Conservation (phyloP, 805 yeast species). For the Yamadazyma insecticola region DNA sequence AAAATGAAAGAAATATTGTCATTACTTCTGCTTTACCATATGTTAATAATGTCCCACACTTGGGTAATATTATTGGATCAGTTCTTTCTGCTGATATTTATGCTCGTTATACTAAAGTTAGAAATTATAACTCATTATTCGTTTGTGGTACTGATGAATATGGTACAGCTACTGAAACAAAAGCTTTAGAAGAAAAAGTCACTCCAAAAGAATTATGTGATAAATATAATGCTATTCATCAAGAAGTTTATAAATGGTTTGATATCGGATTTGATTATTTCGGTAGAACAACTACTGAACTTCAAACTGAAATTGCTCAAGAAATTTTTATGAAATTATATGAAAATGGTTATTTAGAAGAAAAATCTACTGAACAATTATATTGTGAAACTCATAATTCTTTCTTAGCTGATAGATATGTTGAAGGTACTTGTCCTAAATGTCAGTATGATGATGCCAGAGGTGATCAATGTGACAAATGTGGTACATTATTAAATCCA, state of each 20-base stretch:
- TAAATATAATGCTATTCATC: conserved; percentile 82
- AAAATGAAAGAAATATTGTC: conserved; percentile 71
- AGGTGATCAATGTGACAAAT: conserved; percentile 98
- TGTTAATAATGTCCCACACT: conserved; percentile 96
- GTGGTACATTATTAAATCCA: conserved; percentile 87
- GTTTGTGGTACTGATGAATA: conserved; percentile 98
- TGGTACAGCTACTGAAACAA: conserved; percentile 99
- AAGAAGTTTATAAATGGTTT: conserved; percentile 94
- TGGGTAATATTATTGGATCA: conserved; percentile 95
- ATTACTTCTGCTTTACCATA: conserved; percentile 97
- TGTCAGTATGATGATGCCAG: conserved; percentile 96
- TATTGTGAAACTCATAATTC: conserved; percentile 90
- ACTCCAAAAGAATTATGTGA: conserved; percentile 88
- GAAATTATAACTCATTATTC: conserved; percentile 81
- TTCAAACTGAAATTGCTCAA: conserved; percentile 94
- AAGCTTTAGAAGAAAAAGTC: conserved; percentile 90
- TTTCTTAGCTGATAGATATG: conserved; percentile 92
- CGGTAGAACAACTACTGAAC: conserved; percentile 91
- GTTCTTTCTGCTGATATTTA: conserved; percentile 92
- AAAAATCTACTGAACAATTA: conserved; percentile 81
- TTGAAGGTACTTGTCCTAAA: conserved; percentile 96
- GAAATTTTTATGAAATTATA: conserved; percentile 77
- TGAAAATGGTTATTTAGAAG: conserved; percentile 79
- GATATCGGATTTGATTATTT: conserved; percentile 90
- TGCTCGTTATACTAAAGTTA: conserved; percentile 82